These are phyloP conservation scores for Cryptococcus sp. DNA, from an alignment of 1,284 basidiomycete genomes.

Conservation along the genomic window DNA sequence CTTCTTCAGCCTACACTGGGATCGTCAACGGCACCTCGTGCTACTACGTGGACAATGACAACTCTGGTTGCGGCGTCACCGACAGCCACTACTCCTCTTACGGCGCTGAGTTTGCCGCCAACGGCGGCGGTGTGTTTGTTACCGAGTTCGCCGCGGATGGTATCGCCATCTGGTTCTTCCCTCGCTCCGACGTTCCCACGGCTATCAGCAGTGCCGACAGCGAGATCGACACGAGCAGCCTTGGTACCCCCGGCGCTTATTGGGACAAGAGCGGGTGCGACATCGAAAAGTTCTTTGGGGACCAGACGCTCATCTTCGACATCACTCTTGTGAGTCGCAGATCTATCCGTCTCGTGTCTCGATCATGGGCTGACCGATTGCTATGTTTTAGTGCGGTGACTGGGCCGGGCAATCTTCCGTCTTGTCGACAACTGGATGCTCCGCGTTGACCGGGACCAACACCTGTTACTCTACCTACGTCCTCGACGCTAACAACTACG, in stretches of 20 bases:
- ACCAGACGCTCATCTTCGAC: slow-evolving; percentile 66
- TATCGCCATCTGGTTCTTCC: slow-evolving; percentile 70
- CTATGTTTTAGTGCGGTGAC: slow-evolving; percentile 50
- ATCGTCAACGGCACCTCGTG: slow-evolving; percentile 34
- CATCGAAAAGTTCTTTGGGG: slow-evolving; percentile 58
- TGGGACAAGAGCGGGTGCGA: slow-evolving; percentile 61
- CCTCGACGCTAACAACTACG: slow-evolving; percentile 60
- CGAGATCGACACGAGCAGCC: slow-evolving; percentile 58
- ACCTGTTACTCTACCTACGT: slow-evolving; percentile 64
- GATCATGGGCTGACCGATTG: neutral
- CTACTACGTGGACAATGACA: slow-evolving; percentile 37
- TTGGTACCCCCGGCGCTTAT: slow-evolving; percentile 64
- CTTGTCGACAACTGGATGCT: slow-evolving; percentile 60
- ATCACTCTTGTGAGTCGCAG: slow-evolving; percentile 56
- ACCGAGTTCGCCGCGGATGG: slow-evolving; percentile 63
- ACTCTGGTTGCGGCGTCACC: slow-evolving; percentile 60
- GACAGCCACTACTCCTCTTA: slow-evolving; percentile 29
- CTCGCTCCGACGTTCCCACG: slow-evolving; percentile 58
- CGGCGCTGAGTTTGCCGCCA: slow-evolving; percentile 31
- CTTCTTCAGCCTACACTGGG: slow-evolving; percentile 23
- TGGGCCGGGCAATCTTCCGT: slow-evolving; percentile 52
- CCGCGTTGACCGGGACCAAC: slow-evolving; percentile 21
- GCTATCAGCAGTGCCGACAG: slow-evolving; percentile 54
- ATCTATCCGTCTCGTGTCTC: neutral
- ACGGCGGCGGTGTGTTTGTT: slow-evolving; percentile 56